phyloP scores from a whole-genome alignment of 1,139 yeast species.

The Yamadazyma epiphylla region DNA sequence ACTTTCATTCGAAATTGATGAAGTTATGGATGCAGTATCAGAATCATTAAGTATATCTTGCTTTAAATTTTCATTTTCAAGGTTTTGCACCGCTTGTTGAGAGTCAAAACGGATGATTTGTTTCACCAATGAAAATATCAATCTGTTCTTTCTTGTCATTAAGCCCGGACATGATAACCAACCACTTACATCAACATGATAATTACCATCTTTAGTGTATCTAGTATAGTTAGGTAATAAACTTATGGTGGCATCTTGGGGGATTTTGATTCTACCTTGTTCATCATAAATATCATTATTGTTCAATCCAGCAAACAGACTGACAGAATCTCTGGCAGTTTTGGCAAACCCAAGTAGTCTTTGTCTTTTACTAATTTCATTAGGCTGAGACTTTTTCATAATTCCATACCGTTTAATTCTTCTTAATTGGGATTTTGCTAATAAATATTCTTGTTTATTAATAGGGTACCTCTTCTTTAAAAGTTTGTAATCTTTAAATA shows the following conservation, averaged over 20 bases:
- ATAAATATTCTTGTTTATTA: constrained; percentile 9
- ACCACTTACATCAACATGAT: constrained; percentile 67
- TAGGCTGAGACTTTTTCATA: constrained; percentile 3
- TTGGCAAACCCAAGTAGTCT: constrained; percentile 46
- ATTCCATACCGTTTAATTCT: constrained; percentile 15
- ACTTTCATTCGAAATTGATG: neutral
- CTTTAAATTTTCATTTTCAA: constrained; percentile 26
- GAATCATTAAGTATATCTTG: constrained; percentile 23
- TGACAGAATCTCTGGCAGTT: constrained; percentile 53
- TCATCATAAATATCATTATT: constrained; percentile 22
- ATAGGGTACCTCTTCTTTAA: constrained; percentile 16
- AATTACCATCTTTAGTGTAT: constrained; percentile 24
- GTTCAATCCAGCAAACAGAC: constrained; percentile 28
- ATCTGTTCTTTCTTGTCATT: constrained; percentile 64
- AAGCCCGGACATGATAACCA: constrained; percentile 70
- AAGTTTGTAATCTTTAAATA: constrained; percentile 22
- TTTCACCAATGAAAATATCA: constrained; percentile 65
- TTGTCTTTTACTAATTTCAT: constrained; percentile 25
- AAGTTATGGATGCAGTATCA: constrained; percentile 5
- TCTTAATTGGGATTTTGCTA: constrained; percentile 9
- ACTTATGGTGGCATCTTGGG: constrained; percentile 35
- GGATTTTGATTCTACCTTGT: constrained; percentile 30
- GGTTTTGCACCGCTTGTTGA: constrained; percentile 23
- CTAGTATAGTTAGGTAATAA: constrained; percentile 68
- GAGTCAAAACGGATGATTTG: constrained; percentile 54